These are phyloP conservation scores for Rhizopus delemar DNA, from an alignment of 371 early-diverging fungal genomes.

Conservation along the genomic window DNA sequence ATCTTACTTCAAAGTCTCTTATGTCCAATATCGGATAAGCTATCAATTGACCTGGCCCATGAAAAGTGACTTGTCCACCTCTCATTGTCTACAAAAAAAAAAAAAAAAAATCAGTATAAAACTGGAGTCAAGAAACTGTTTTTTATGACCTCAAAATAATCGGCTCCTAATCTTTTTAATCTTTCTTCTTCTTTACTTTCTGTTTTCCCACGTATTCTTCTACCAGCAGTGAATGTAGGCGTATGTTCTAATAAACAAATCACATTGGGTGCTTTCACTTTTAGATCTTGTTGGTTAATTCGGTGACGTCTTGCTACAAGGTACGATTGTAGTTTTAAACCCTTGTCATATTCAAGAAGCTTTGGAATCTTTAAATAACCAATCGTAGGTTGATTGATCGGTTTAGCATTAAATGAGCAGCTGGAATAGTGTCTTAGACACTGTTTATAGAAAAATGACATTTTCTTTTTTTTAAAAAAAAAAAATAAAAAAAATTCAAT, in stretches of 20 bases:
- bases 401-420: conserved; percentile 10
- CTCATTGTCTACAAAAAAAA: conserved; percentile 56
- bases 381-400: conserved; percentile 20
- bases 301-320: conserved; percentile 53
- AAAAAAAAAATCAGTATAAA: too few species aligned
- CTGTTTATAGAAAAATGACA: neutral
- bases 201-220: conserved; percentile 71
- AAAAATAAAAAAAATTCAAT: conserved; percentile 2
- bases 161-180: conserved; percentile 67
- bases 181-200: conserved; percentile 56
- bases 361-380: conserved; percentile 22
- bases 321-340: conserved; percentile 56
- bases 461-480: conserved; percentile 3
- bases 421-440: conserved; percentile 6
- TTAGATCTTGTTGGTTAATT: conserved; percentile 15
- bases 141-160: conserved; percentile 68
- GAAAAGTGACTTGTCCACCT: conserved; percentile 95
- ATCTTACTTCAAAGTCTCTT: conserved; percentile 51
- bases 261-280: conserved; percentile 47
- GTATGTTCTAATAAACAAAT: conserved; percentile 85
- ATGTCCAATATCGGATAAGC: conserved; percentile 92
- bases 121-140: neutral
- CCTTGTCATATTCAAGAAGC: conserved; percentile 55
- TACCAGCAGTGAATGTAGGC: conserved; percentile 91
- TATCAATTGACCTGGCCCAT: conserved; percentile 97